Evolutionary conservation across 108 stramenopile genomes (phyloP).

Genomic region (Discostella pseudostelligera): DNA sequence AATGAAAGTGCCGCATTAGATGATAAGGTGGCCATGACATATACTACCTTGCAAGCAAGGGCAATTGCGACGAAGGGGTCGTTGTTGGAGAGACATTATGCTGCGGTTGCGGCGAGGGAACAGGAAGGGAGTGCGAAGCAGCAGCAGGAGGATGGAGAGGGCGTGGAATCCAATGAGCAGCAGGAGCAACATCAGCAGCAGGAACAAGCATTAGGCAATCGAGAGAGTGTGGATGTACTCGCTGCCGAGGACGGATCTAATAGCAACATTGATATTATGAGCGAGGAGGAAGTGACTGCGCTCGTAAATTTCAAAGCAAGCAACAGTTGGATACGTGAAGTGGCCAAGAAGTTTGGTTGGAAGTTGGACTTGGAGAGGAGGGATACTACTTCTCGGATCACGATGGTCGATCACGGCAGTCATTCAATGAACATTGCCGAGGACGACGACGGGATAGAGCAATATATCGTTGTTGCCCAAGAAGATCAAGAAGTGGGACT

Average conservation of each 20-base stretch:
- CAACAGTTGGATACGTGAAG: slow-evolving; percentile 35
- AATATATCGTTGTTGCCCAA: not conserved
- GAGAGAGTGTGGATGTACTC: not conserved
- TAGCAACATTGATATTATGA: slow-evolving; percentile 2
- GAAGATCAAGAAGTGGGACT: not conserved
- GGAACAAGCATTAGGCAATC: not conserved
- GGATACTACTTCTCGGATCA: not conserved
- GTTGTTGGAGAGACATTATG: slow-evolving; percentile 25
- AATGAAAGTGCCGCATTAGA: slow-evolving; percentile 1
- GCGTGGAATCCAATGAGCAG: not conserved
- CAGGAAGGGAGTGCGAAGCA: not conserved
- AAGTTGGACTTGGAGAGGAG: slow-evolving; percentile 14
- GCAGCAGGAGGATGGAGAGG: slow-evolving; percentile 9
- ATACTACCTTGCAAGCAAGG: slow-evolving; percentile 18
- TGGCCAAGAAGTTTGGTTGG: slow-evolving; percentile 23
- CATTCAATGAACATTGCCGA: not conserved
- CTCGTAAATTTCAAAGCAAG: slow-evolving; percentile 31
- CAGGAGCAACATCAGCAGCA: not conserved
- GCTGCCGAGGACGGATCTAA: not conserved
- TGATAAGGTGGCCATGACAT: not conserved
- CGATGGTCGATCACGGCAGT: not conserved
- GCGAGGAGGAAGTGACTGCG: slow-evolving; percentile 23
- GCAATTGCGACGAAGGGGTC: slow-evolving; percentile 22
- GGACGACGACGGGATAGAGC: not conserved
- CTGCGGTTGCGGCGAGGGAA: not conserved